Conservation (phyloP, 352 stramenopile species). For the Pythium coloratum region DNA sequence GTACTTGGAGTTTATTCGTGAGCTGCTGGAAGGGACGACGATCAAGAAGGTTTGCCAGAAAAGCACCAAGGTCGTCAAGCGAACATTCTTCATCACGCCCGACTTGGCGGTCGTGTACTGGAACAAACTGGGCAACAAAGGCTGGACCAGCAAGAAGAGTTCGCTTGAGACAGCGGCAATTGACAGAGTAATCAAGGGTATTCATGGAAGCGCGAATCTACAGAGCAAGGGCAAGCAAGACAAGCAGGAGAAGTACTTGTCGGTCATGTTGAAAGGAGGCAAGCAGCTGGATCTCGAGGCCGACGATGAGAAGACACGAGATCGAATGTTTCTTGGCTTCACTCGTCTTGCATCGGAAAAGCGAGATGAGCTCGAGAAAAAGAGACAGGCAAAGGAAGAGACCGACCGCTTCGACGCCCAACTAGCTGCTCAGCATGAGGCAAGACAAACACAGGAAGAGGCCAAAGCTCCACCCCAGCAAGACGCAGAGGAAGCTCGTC, state of each 20-base stretch:
- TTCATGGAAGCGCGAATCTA: conserved; percentile 36
- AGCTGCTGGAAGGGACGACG: conserved; percentile 53
- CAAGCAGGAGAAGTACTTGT: conserved; percentile 46
- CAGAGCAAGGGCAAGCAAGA: conserved; percentile 28
- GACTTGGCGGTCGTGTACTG: conserved; percentile 55
- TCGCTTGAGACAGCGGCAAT: conserved; percentile 45
- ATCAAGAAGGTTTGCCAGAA: conserved; percentile 71
- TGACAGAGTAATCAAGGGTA: conserved; percentile 47
- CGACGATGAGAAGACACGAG: conserved; percentile 41
- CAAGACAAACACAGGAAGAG: neutral
- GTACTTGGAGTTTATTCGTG: conserved; percentile 71
- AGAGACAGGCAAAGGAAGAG: conserved; percentile 9
- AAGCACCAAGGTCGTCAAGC: conserved; percentile 57
- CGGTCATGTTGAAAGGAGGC: conserved; percentile 43
- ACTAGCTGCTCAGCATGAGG: neutral
- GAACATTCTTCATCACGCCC: conserved; percentile 53
- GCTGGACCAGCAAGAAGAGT: conserved; percentile 49
- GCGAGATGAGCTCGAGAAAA: conserved; percentile 32
- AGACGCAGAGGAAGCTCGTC: neutral
- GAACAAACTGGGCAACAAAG: conserved; percentile 50
- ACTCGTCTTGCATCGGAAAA: conserved; percentile 50
- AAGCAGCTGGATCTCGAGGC: conserved; percentile 57
- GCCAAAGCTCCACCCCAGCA: neutral
- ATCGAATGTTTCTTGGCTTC: conserved; percentile 57
- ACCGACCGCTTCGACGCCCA: neutral